phyloP scores from a whole-genome alignment of 1,284 basidiomycete species.

The Singerocomus inundabilis region DNA sequence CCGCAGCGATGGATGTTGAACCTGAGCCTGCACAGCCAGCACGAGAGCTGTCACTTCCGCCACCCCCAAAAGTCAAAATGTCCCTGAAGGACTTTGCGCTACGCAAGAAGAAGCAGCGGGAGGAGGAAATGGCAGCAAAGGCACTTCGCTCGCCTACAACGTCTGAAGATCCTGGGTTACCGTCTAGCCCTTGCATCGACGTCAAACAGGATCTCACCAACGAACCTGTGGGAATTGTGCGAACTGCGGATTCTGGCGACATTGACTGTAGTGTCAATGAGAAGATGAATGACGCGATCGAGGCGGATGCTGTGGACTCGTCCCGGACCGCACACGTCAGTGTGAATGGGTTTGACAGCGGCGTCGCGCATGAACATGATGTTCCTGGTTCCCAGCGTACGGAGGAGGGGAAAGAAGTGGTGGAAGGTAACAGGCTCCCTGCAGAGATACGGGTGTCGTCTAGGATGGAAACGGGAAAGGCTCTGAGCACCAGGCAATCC shows the following conservation, averaged over 20 bases:
- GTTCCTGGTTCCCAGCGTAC: not conserved
- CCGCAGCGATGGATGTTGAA: slow-evolving; percentile 14
- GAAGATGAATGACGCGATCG: slow-evolving; percentile 7
- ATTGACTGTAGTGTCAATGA: slow-evolving; percentile 10
- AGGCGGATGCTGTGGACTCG: not conserved
- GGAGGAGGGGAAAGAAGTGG: not conserved
- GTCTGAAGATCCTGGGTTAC: slow-evolving; percentile 12
- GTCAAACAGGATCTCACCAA: slow-evolving; percentile 11
- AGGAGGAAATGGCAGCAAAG: slow-evolving; percentile 38
- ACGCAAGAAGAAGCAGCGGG: slow-evolving; percentile 44
- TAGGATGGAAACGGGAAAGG: not conserved
- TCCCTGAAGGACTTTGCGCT: slow-evolving; percentile 49
- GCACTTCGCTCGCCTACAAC: slow-evolving; percentile 25
- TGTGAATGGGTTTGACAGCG: slow-evolving; percentile 2
- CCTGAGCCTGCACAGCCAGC: slow-evolving; percentile 3
- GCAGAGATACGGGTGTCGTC: not conserved
- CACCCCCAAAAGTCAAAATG: slow-evolving; percentile 47
- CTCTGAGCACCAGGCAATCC: not conserved
- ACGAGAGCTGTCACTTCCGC: slow-evolving; percentile 23
- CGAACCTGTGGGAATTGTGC: slow-evolving; percentile 3
- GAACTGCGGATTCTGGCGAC: not conserved
- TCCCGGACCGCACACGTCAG: not conserved
- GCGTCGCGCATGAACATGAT: not conserved
- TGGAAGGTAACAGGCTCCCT: not conserved
- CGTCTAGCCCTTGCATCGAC: slow-evolving; percentile 24